Evolutionary conservation across 1,284 basidiomycete species (phyloP).

Genomic region (Thelephora terrestris): DNA sequence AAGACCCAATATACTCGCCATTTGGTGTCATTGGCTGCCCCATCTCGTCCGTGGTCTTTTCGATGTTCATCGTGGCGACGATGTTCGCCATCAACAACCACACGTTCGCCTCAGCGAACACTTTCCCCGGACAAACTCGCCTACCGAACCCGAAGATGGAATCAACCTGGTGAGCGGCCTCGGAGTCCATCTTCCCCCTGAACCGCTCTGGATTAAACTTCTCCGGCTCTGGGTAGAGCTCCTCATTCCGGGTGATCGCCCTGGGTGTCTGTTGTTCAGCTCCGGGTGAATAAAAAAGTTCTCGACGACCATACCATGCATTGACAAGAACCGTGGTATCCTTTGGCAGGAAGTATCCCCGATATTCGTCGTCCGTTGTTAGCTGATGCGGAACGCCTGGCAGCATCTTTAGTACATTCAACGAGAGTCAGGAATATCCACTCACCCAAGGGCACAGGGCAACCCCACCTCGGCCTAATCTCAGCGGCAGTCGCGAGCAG

Average conservation of each 20-base stretch:
- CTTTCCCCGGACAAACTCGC: constrained; percentile 19
- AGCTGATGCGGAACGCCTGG: constrained; percentile 14
- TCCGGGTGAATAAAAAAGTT: no score
- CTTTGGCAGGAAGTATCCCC: constrained; percentile 18
- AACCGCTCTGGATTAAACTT: constrained; percentile 13
- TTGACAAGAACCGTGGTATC: constrained; percentile 19
- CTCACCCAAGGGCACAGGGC: constrained; percentile 18
- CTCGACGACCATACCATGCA: no score
- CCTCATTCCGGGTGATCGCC: constrained; percentile 13
- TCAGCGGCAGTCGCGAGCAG: neutral
- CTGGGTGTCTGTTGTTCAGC: constrained; percentile 3
- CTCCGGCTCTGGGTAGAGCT: constrained; percentile 14
- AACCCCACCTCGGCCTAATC: constrained; percentile 13
- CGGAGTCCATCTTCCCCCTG: constrained; percentile 4
- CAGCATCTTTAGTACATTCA: neutral
- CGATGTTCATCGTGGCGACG: constrained; percentile 16
- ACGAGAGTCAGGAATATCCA: neutral
- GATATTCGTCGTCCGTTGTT: constrained; percentile 18
- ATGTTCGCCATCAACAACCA: constrained; percentile 17
- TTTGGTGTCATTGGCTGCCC: constrained; percentile 15
- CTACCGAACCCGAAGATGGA: constrained; percentile 18
- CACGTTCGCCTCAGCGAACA: constrained; percentile 17
- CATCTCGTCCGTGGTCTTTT: constrained; percentile 11
- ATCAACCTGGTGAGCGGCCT: neutral
- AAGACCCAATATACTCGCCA: constrained; percentile 3